These are phyloP conservation scores for Mycena venus DNA, from an alignment of 768 basidiomycete species.

Conservation along the genomic window DNA sequence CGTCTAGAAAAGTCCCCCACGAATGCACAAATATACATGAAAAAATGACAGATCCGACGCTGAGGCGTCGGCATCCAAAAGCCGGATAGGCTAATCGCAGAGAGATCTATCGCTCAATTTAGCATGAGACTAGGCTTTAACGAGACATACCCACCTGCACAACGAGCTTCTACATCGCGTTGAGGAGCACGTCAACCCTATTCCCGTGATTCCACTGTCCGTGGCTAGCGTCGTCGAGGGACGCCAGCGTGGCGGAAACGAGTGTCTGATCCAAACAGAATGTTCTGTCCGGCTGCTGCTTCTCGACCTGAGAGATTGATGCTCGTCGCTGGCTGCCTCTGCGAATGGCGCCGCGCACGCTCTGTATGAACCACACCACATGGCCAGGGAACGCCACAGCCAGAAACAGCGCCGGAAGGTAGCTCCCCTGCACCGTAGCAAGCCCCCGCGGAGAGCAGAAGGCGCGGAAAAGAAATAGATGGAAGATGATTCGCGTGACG, in stretches of 20 bases:
- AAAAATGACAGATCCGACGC: no score
- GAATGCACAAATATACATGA: no score
- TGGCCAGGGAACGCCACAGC: conserved; percentile 19
- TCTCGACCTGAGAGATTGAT: background rate
- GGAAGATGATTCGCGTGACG: conserved; percentile 15
- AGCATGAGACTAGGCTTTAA: background rate
- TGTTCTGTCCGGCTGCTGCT: background rate
- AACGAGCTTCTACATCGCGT: background rate
- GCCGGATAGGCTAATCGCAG: no score
- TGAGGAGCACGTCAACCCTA: background rate
- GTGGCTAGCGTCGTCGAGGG: background rate
- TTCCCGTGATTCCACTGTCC: background rate
- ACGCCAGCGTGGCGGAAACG: background rate
- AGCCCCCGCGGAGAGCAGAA: background rate
- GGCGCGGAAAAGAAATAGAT: background rate
- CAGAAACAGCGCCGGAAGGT: background rate
- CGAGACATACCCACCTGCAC: background rate
- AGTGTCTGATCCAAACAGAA: background rate
- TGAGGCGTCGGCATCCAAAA: no score
- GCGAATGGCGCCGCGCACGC: conserved; percentile 23
- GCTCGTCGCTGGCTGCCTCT: background rate
- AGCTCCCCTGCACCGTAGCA: background rate
- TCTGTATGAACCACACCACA: conserved; percentile 7
- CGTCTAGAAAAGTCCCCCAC: no score
- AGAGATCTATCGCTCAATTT: background rate